Evolutionary conservation across 768 basidiomycete species (phyloP).

Genomic region (Pleurotus giganteus): DNA sequence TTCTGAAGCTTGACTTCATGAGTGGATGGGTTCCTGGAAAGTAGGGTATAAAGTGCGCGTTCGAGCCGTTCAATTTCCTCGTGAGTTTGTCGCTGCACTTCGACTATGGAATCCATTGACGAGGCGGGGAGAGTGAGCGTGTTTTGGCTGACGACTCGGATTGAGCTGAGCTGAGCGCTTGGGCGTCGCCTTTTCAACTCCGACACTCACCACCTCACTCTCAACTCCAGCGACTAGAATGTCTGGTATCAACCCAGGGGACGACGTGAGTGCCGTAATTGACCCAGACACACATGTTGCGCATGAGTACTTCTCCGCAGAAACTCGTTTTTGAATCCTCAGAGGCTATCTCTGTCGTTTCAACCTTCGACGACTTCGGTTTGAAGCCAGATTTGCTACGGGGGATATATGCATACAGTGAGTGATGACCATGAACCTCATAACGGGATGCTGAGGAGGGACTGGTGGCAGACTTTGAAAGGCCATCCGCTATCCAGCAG

Average conservation of each 20-base stretch:
- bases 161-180: background rate
- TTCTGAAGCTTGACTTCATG: constrained; percentile 69
- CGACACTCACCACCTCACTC: constrained; percentile 24
- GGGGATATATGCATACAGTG: constrained; percentile 98
- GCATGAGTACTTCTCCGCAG: constrained; percentile 36
- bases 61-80: constrained; percentile 95
- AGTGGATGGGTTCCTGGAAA: constrained; percentile 62
- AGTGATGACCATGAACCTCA: constrained; percentile 21
- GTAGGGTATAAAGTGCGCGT: constrained; percentile 77
- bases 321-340: constrained; percentile 97
- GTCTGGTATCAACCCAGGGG: constrained; percentile 81
- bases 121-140: constrained; percentile 3
- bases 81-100: constrained; percentile 92
- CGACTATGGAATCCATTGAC: constrained; percentile 89
- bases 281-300: no score
- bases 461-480: constrained; percentile 76
- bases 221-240: constrained; percentile 51
- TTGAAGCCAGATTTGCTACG: constrained; percentile 94
- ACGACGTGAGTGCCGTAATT: constrained; percentile 54
- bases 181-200: constrained; percentile 45
- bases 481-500: constrained; percentile 98
- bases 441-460: background rate
- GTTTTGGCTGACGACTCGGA: background rate
- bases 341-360: constrained; percentile 85
- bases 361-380: constrained; percentile 86